Evolutionary conservation across 148 eudicot genomes (phyloP), one percentile per base, ranked within the genome.

Genomic region (Camellia granthamiana): DNA sequence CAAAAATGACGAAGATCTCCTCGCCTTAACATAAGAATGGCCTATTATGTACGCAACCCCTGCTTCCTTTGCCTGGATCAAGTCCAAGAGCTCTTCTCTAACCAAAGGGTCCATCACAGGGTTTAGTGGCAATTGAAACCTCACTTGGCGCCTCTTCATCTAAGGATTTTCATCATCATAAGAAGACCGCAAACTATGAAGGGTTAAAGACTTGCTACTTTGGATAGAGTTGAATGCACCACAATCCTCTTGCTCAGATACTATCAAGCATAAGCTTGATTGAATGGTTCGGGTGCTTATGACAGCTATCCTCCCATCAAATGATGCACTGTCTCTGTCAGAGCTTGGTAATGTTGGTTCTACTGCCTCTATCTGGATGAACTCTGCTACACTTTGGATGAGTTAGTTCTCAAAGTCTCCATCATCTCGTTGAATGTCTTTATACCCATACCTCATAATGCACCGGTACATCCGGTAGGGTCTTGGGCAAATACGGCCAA

Each of bases 1-100:
- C 82, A 94, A 70, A 63, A 79, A 91, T 13, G 93, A 80, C 0
- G 97, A 91, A 0, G 95, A 91, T 56, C 87, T 88, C 79, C 97
- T 87, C 0, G 95, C 93, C 85, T 94, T 94, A 46, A 94, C 91
- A 69, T 92, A 92, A 0, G 95, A 91, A 83, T 94, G 98, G 16
- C 98, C 98, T 90, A 94, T 87, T 66, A 94, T 87, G 73, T 94
- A 94, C 0, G 98, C 98, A 69, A 92, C 97, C 58, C 97, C 97
- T 0, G 95, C 97, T 77, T 94, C 98, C 82, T 94, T 94, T 19
- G 98, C 98, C 79, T 86, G 90, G 18, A 91, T 85, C 85, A 94
- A 84, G 77, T 94, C 97, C 79, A 79, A 18, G 70, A 94, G 91
- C 87, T 94, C 97, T 16, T 90, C 97, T 78, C 86, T 84, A 8